Conservation (phyloP, 768 basidiomycete genomes). For the Auricularia cornea region DNA sequence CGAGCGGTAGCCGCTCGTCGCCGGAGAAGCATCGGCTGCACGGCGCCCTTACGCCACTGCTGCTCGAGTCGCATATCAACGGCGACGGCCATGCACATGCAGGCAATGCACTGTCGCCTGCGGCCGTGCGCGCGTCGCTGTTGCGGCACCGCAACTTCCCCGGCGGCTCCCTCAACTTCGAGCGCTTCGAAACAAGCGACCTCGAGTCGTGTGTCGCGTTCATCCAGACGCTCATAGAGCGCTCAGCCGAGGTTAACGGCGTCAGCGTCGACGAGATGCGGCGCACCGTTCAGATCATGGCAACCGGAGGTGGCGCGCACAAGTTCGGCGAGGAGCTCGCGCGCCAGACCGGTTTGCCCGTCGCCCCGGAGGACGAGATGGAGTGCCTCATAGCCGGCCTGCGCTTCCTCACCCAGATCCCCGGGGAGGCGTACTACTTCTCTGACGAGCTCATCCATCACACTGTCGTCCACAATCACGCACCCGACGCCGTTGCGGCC, state of each 20-base stretch:
- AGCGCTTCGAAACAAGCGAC: conserved; percentile 89
- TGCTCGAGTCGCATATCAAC: conserved; percentile 46
- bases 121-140: conserved; percentile 36
- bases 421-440: conserved; percentile 97
- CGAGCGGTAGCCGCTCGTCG: neutral
- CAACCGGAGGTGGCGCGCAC: conserved; percentile 96
- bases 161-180: conserved; percentile 95
- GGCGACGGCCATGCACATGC: conserved; percentile 10
- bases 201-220: conserved; percentile 79
- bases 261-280: conserved; percentile 90
- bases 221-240: conserved; percentile 77
- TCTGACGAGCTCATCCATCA: conserved; percentile 90
- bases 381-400: conserved; percentile 94
- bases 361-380: conserved; percentile 94
- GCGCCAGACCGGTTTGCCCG: conserved; percentile 70
- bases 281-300: conserved; percentile 89
- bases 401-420: conserved; percentile 92
- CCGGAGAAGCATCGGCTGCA: conserved; percentile 23
- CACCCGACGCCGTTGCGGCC: neutral
- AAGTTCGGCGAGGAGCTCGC: conserved; percentile 81
- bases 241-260: conserved; percentile 76
- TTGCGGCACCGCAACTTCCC: conserved; percentile 72
- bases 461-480: conserved; percentile 32
- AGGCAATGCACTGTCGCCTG: conserved; percentile 28
- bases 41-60: conserved; percentile 77